Evolutionary conservation across 257 asterid species (phyloP), one percentile per base, ranked within the genome.

Genomic region (Parsonsia alboflavescens): DNA sequence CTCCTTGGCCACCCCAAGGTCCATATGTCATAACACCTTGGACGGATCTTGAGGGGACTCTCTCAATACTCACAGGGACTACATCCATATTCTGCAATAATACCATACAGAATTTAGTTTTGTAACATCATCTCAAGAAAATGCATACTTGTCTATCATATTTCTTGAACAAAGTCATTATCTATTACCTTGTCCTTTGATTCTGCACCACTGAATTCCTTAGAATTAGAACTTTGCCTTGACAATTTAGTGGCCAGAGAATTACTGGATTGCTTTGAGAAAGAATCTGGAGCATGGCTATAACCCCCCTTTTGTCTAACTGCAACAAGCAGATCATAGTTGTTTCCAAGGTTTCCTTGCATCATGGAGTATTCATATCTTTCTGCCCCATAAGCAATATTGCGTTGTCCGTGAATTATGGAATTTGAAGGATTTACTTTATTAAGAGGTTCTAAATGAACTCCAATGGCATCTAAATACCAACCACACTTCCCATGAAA

Each of bases 1-100:
- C 98, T 1, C 96, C 97, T 58, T 9, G 74, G 42, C 96, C 98
- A 33, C 97, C 98, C 95, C 95, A 91, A 2, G 96, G 87, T 49
- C 95, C 93, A 62, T 79, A 89, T 10, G 88, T 85, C 63, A 87
- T 72, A 11, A 88, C 82, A 67, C 90, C 90, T 26, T 66, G 79
- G 11, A 62, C 63, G 33, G 69, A 74, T 74, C 76, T 81, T 1
- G 91, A 78, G 30, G 89, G 77, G n/a, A 80, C 75, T 66, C 80
- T 84, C 84, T 86, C 89, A 13, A 83, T 76, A 30, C 41, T 80
- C 15, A 76, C 39, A 11, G 81, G 83, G 48, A 71, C 72, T 65
- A 46, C 58, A 78, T 49, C 16, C 21, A 52, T 50, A 65, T 65
- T 67, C 91, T 92, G 86, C 57, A 68, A 73, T 41, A 44, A 42